Percentiles rank a stretch among this genome's conserved stretches.
Evolutionary conservation across 2,329 filamentous ascomycete genomes (phyloP).

Genomic region (Microdochium paspali): DNA sequence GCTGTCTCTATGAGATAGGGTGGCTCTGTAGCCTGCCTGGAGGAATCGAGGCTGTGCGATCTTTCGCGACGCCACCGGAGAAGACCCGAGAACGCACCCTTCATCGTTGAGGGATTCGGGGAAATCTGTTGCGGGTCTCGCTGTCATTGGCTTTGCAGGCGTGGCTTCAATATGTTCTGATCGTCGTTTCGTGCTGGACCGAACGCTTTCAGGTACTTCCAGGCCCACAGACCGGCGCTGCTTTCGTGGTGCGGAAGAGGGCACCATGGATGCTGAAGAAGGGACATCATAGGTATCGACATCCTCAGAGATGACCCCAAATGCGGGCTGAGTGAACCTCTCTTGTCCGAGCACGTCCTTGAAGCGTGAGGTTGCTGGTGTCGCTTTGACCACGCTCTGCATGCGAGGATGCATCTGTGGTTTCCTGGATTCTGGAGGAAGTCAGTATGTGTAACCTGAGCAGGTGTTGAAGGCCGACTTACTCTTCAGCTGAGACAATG

Average conservation of each 20-base stretch:
- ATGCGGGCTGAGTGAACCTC: slow-evolving; percentile 15
- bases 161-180: slow-evolving; percentile 12
- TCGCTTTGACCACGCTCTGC: slow-evolving; percentile 44
- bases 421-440: slow-evolving; percentile 39
- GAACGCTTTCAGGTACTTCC: slow-evolving; percentile 17
- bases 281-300: slow-evolving; percentile 16
- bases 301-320: slow-evolving; percentile 8
- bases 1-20: slow-evolving; percentile 13
- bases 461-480: slow-evolving; percentile 15
- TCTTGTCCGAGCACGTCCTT: slow-evolving; percentile 31
- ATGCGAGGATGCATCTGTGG: slow-evolving; percentile 27
- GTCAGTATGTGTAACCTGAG: slow-evolving; percentile 17
- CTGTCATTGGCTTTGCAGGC: slow-evolving; percentile 9
- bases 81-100: slow-evolving; percentile 17
- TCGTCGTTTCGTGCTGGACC: slow-evolving; percentile 14
- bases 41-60: slow-evolving; percentile 10
- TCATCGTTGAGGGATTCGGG: slow-evolving; percentile 13
- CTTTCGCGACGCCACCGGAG: slow-evolving; percentile 16
- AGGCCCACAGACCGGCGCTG: slow-evolving; percentile 16
- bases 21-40: slow-evolving; percentile 3
- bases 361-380: slow-evolving; percentile 45
- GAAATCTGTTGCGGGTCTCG: slow-evolving; percentile 2
- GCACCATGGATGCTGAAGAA: slow-evolving; percentile 28
- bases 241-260: slow-evolving; percentile 28
- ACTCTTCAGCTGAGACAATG: slow-evolving; percentile 39